Evolutionary conservation across 768 basidiomycete genomes (phyloP).

Genomic region (Leccinum obscurum): DNA sequence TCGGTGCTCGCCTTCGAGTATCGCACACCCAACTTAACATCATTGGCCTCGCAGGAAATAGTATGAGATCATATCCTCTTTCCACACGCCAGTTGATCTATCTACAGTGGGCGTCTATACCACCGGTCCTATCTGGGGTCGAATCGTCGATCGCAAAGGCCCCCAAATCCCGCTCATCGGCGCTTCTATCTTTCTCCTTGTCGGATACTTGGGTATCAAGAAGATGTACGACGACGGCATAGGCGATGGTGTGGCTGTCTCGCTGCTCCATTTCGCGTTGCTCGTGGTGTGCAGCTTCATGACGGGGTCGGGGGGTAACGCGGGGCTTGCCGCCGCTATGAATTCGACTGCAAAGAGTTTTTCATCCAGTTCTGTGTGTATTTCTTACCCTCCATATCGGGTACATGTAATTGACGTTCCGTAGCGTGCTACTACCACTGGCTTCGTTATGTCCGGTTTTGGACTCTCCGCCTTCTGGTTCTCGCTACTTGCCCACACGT

Average conservation of each 20-base stretch:
- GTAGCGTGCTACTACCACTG: conserved; percentile 74
- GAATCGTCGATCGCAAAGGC: conserved; percentile 72
- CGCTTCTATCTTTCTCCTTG: conserved; percentile 59
- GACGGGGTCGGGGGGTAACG: conserved; percentile 78
- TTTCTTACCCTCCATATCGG: background rate
- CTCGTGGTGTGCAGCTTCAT: conserved; percentile 66
- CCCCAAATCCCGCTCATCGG: conserved; percentile 64
- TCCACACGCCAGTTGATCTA: background rate
- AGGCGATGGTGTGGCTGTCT: conserved; percentile 37
- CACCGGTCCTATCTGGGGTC: conserved; percentile 77
- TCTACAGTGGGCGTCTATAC: conserved; percentile 70
- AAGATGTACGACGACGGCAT: conserved; percentile 61
- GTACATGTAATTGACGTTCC: background rate
- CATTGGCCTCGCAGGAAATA: conserved; percentile 76
- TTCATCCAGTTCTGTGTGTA: conserved; percentile 62
- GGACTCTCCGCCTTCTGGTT: conserved; percentile 92
- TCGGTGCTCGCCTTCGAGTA: conserved; percentile 72
- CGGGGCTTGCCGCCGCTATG: conserved; percentile 65
- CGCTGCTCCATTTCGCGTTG: conserved; percentile 43
- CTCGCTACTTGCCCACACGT: conserved; percentile 66
- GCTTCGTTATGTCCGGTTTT: conserved; percentile 81
- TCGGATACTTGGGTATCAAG: conserved; percentile 76
- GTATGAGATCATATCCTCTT: conserved; percentile 40
- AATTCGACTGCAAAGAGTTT: conserved; percentile 87
- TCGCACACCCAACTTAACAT: conserved; percentile 82